phyloP scores from a whole-genome alignment of 306 rosid genomes.

The Rosa persica region DNA sequence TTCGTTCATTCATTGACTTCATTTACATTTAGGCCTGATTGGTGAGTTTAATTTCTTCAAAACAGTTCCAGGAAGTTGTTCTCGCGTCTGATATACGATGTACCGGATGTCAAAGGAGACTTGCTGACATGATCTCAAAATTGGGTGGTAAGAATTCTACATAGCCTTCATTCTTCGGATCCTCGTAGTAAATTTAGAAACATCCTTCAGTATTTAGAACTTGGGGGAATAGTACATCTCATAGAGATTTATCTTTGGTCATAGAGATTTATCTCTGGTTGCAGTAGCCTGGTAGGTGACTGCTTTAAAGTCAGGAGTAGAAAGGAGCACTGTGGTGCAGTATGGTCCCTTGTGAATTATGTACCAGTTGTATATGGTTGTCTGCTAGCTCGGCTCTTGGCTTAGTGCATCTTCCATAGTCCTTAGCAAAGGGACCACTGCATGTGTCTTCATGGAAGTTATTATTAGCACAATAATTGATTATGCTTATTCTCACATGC shows the following conservation, averaged over 20 bases:
- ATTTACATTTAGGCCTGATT: slow-evolving; percentile 5
- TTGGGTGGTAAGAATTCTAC: slow-evolving; percentile 48
- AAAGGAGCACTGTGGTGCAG: background rate
- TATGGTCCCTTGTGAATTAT: background rate
- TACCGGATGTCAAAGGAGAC: slow-evolving; percentile 59
- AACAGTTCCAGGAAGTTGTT: slow-evolving; percentile 76
- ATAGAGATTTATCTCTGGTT: slow-evolving; percentile 10
- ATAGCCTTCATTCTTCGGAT: background rate
- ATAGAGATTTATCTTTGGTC: background rate
- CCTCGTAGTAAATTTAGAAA: background rate
- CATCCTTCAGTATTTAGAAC: background rate
- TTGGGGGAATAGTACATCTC: background rate
- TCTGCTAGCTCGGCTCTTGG: background rate
- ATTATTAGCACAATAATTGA: background rate
- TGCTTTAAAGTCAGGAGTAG: background rate
- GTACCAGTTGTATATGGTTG: background rate
- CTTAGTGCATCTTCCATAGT: background rate
- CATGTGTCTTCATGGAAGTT: slow-evolving; percentile 7
- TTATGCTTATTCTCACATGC: background rate
- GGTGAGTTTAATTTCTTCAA: background rate
- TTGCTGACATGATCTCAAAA: slow-evolving; percentile 59
- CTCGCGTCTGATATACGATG: slow-evolving; percentile 67
- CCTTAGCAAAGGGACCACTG: slow-evolving; percentile 21
- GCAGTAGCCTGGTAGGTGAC: background rate
- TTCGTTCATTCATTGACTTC: background rate